Evolutionary conservation across 1,139 yeast genomes (phyloP).

Genomic region (Magnusiomyces paraingens): DNA sequence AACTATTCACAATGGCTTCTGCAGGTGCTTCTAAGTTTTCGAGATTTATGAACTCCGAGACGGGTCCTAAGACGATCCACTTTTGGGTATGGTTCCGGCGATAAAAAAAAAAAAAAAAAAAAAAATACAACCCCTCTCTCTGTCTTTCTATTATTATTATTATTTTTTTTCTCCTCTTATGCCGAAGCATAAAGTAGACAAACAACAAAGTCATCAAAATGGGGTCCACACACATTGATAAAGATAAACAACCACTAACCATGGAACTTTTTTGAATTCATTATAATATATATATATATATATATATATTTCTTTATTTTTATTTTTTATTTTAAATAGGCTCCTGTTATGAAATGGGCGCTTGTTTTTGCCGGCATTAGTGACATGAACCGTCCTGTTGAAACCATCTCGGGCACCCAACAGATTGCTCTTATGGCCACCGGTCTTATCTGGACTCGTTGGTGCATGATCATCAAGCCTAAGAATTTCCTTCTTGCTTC

Average conservation of each 20-base stretch:
- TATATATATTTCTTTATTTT: not conserved
- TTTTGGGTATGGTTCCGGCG: conserved; percentile 58
- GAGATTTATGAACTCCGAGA: conserved; percentile 72
- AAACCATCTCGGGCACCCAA: conserved; percentile 85
- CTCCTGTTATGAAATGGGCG: conserved; percentile 68
- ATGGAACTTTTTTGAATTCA: not conserved
- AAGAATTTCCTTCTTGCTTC: conserved; percentile 82
- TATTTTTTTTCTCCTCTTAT: conserved; percentile 3
- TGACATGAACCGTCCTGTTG: conserved; percentile 87
- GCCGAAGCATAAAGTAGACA: not conserved
- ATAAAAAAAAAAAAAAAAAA: too few relatives aligned
- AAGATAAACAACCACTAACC: not conserved
- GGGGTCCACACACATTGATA: not conserved
- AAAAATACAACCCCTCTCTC: too few relatives aligned
- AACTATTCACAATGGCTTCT: conserved; percentile 39
- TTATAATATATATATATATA: not conserved
- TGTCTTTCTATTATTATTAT: too few relatives aligned
- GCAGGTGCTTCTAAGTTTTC: conserved; percentile 41
- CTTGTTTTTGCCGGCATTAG: conserved; percentile 84
- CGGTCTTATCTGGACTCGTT: conserved; percentile 95
- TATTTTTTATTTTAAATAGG: conserved; percentile 29
- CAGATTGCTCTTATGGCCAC: conserved; percentile 86
- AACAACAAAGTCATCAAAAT: too few relatives aligned
- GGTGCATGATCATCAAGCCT: conserved; percentile 93
- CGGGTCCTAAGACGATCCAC: conserved; percentile 94